These are phyloP conservation scores for Aspergillus texensis DNA, from an alignment of 2,329 filamentous ascomycete genomes.

Conservation along the genomic window DNA sequence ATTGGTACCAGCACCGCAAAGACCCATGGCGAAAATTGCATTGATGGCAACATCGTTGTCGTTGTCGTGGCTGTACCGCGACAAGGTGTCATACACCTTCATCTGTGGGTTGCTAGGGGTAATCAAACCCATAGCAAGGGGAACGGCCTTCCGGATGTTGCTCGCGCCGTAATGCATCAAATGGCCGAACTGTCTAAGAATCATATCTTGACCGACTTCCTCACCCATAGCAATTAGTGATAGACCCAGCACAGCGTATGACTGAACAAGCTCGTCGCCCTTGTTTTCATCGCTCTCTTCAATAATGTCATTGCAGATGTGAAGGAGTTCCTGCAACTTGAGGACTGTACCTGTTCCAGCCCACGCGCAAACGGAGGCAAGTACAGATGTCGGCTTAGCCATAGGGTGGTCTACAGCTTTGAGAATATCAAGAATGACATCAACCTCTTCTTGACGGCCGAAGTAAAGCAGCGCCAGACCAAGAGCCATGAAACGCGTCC, in stretches of 20 bases:
- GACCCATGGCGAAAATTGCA: conserved; percentile 98
- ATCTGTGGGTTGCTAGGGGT: conserved; percentile 98
- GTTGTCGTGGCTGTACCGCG: conserved; percentile 96
- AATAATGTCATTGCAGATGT: conserved; percentile 97
- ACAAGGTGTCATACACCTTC: conserved; percentile 99
- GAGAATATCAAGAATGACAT: conserved; percentile 92
- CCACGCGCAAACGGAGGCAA: conserved; percentile 97
- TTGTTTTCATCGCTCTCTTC: conserved; percentile 94
- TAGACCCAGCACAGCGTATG: conserved; percentile 92
- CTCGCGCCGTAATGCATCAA: conserved; percentile 98
- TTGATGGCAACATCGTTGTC: conserved; percentile 98
- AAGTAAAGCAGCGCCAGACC: conserved; percentile 94
- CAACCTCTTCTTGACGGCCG: conserved; percentile 96
- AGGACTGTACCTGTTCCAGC: conserved; percentile 95
- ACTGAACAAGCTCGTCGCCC: conserved; percentile 91
- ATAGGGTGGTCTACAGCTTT: conserved; percentile 97
- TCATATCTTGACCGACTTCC: conserved; percentile 98
- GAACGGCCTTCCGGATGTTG: conserved; percentile 95
- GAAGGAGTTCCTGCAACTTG: conserved; percentile 94
- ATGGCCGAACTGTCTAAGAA: conserved; percentile 93
- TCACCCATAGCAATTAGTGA: conserved; percentile 97
- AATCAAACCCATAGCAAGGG: conserved; percentile 92
- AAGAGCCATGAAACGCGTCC: conserved; percentile 94
- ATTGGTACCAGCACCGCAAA: conserved; percentile 94
- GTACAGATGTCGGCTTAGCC: conserved; percentile 90